Evolutionary conservation across 805 yeast species (phyloP).

Genomic region (Zygotorulaspora chibaensis): DNA sequence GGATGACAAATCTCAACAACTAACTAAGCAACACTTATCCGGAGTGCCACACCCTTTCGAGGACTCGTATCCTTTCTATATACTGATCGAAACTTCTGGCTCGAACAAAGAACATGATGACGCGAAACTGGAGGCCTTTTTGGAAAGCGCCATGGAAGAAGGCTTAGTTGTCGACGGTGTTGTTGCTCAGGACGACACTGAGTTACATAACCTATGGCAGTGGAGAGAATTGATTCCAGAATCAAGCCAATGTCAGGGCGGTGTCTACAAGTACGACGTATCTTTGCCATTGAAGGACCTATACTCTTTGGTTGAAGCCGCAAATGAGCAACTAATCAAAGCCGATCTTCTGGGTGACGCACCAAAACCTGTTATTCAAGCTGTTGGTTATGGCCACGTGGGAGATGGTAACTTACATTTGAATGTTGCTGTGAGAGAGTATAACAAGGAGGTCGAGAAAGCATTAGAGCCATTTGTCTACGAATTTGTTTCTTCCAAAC

Average conservation of each 20-base stretch:
- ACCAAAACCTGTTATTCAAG: constrained; percentile 69
- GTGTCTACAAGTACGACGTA: constrained; percentile 96
- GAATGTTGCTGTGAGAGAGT: constrained; percentile 85
- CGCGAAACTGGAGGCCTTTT: constrained; percentile 77
- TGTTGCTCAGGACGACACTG: constrained; percentile 92
- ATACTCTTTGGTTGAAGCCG: constrained; percentile 78
- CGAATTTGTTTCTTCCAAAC: constrained; percentile 67
- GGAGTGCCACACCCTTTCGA: constrained; percentile 69
- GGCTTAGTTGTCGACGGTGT: constrained; percentile 90
- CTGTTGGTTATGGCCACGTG: constrained; percentile 96
- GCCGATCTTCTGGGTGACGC: constrained; percentile 56
- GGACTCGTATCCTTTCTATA: constrained; percentile 79
- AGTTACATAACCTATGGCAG: constrained; percentile 75
- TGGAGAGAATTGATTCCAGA: constrained; percentile 97
- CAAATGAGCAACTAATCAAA: constrained; percentile 54
- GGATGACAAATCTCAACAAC: constrained; percentile 67
- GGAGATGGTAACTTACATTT: constrained; percentile 97
- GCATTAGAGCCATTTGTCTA: constrained; percentile 91
- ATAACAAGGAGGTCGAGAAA: constrained; percentile 71
- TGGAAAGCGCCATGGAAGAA: constrained; percentile 79
- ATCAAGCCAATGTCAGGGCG: constrained; percentile 79
- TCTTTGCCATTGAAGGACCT: constrained; percentile 80
- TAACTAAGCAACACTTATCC: constrained; percentile 59
- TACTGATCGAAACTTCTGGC: constrained; percentile 93
- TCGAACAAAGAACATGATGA: constrained; percentile 91